Percentiles rank a stretch among this genome's conserved stretches.
Evolutionary conservation across 441 rosid genomes (phyloP).

Genomic region (Iberis amara): DNA sequence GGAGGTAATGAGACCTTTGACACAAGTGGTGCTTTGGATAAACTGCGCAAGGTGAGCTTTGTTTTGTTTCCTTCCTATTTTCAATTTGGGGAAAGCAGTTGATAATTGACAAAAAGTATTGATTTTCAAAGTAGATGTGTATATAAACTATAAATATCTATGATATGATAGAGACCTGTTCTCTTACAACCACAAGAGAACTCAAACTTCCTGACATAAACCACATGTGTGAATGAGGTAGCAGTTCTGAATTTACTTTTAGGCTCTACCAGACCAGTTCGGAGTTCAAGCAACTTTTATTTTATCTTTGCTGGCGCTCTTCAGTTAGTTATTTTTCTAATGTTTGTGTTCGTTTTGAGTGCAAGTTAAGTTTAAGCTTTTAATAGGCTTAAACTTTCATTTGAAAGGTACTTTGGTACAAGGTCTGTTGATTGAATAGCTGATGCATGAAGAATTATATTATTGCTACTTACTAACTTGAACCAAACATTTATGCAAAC

Average conservation of each 20-base stretch:
- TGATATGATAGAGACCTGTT: conserved; percentile 1
- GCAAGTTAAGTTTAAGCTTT: not conserved
- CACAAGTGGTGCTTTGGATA: conserved; percentile 95
- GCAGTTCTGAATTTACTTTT: conserved; percentile 7
- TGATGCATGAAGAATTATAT: conserved; percentile 22
- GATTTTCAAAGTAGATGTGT: no score
- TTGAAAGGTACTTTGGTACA: not conserved
- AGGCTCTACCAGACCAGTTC: not conserved
- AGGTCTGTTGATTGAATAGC: conserved; percentile 14
- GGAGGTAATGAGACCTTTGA: conserved; percentile 96
- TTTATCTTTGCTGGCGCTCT: conserved; percentile 10
- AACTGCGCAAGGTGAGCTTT: conserved; percentile 73
- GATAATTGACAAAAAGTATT: no score
- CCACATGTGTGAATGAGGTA: conserved; percentile 13
- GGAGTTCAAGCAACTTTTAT: not conserved
- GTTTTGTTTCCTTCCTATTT: conserved; percentile 25
- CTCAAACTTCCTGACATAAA: not conserved
- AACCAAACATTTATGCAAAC: conserved; percentile 26
- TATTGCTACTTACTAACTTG: conserved; percentile 25
- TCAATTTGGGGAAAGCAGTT: conserved; percentile 8
- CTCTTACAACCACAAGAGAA: no score
- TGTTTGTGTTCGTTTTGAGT: conserved; percentile 23
- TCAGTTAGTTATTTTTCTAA: conserved; percentile 6
- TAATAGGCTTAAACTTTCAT: not conserved
- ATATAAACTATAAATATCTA: conserved; percentile 5